Conservation (phyloP, 768 basidiomycete genomes). For the Tulasnella sp. region DNA sequence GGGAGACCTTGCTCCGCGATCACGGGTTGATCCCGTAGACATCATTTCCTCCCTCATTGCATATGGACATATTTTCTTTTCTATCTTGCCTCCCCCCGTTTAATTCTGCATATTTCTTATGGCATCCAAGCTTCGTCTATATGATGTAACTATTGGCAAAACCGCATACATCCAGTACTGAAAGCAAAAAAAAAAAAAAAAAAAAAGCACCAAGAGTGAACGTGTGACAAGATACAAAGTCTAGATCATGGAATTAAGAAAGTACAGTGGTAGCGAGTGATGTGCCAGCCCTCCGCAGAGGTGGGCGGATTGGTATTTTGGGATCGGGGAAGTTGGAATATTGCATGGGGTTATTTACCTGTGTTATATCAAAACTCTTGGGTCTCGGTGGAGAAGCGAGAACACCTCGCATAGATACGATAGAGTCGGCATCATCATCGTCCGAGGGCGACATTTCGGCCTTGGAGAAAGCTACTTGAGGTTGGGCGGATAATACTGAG, state of each 20-base stretch:
- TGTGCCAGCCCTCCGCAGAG: background rate
- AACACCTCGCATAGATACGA: background rate
- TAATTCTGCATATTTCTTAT: constrained; percentile 21
- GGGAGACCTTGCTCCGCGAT: constrained; percentile 62
- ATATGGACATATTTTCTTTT: background rate
- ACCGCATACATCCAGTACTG: constrained; percentile 2
- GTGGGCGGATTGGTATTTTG: background rate
- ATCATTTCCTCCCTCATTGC: background rate
- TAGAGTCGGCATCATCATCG: background rate
- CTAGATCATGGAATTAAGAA: background rate
- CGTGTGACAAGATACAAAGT: constrained; percentile 13
- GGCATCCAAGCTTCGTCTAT: background rate
- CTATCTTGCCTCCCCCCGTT: constrained; percentile 1
- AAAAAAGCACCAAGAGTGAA: background rate
- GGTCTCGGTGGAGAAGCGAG: background rate
- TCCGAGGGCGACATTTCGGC: background rate
- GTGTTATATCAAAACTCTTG: background rate
- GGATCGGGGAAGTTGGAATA: background rate
- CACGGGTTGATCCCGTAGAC: constrained; percentile 52
- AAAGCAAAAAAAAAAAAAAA: constrained; percentile 4
- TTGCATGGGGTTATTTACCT: background rate
- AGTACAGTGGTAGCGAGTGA: constrained; percentile 20
- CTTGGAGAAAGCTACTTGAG: background rate
- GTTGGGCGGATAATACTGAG: background rate
- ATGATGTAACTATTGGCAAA: constrained; percentile 21